phyloP scores from a whole-genome alignment of 257 asterid species.

The Solanum habrochaites region DNA sequence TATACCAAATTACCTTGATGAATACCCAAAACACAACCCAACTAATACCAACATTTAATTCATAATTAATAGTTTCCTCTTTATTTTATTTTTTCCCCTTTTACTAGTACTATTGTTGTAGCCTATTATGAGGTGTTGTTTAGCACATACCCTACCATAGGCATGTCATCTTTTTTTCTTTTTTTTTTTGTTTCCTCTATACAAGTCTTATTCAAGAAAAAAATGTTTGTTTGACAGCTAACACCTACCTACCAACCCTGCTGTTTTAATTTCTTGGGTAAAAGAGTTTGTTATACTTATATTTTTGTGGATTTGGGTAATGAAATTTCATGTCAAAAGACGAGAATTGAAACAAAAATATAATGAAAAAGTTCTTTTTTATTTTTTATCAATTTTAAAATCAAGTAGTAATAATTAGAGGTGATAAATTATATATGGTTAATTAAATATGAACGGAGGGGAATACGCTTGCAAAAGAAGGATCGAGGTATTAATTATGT shows the following conservation, averaged over 20 bases:
- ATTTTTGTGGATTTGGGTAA: not conserved
- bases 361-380: too few species aligned
- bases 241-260: not conserved
- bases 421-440: not conserved
- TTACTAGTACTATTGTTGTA: not conserved
- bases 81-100: not conserved
- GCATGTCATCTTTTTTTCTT: not conserved
- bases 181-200: too few species aligned
- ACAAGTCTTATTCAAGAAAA: not conserved
- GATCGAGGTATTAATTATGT: too few species aligned
- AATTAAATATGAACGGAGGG: not conserved
- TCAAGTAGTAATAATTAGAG: not conserved
- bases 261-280: not conserved
- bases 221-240: not conserved
- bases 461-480: not conserved
- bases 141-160: not conserved
- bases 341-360: not conserved
- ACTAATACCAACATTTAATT: conserved; percentile 3
- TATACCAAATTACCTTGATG: conserved; percentile 8
- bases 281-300: not conserved
- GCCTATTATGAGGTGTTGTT: not conserved
- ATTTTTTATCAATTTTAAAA: too few species aligned
- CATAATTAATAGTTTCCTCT: not conserved
- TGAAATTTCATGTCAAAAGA: not conserved
- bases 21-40: not conserved